A percentile compares a stretch with the other conserved stretches of the same genome.
Conservation (phyloP, 306 rosid genomes). For the Ceratonia siliqua region DNA sequence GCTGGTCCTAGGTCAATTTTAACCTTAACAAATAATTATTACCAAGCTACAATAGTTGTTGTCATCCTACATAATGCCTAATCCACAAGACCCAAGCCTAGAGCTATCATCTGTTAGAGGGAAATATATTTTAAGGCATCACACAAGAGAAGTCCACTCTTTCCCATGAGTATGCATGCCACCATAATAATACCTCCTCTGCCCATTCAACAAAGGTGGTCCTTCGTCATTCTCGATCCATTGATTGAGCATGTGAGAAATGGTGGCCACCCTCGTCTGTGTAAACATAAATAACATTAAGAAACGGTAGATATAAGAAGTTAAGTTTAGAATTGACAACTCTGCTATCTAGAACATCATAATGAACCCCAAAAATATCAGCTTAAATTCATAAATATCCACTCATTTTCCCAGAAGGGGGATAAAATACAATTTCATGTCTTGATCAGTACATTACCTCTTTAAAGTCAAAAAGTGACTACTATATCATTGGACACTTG, state of each 20-base stretch:
- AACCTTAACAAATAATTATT: slow-evolving; percentile 46
- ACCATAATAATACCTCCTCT: slow-evolving; percentile 16
- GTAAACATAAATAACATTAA: slow-evolving; percentile 32
- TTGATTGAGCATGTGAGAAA: slow-evolving; percentile 58
- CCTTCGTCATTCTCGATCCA: slow-evolving; percentile 57
- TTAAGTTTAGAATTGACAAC: not conserved
- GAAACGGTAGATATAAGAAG: not conserved
- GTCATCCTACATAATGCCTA: slow-evolving; percentile 45
- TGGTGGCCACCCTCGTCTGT: slow-evolving; percentile 67
- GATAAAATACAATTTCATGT: not conserved
- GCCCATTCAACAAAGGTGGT: slow-evolving; percentile 25
- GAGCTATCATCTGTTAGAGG: slow-evolving; percentile 44
- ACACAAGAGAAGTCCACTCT: slow-evolving; percentile 46
- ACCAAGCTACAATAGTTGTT: slow-evolving; percentile 47
- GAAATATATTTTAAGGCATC: slow-evolving; percentile 38
- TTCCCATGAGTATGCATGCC: slow-evolving; percentile 20
- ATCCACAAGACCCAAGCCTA: slow-evolving; percentile 46
- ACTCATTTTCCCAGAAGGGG: not conserved
- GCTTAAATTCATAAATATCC: not conserved
- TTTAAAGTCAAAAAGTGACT: not conserved
- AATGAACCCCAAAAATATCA: not conserved
- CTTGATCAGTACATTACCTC: not conserved
- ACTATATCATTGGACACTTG: not conserved
- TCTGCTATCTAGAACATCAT: not conserved
- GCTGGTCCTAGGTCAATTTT: slow-evolving; percentile 54